phyloP scores from a whole-genome alignment of 2,329 filamentous ascomycete species.

The Cercospora sojina region DNA sequence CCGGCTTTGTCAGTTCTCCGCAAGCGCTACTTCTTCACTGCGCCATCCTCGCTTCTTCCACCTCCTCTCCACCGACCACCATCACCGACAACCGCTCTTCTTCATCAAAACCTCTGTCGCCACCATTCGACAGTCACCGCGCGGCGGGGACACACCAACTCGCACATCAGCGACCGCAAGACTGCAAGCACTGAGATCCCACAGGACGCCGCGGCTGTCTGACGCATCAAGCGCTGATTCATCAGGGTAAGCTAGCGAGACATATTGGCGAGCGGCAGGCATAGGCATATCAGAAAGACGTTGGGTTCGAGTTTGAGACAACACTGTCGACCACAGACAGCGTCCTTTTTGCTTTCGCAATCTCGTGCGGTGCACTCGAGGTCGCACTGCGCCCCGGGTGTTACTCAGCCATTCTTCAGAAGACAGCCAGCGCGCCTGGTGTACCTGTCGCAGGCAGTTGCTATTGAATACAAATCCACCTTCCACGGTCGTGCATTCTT shows the following conservation, averaged over 20 bases:
- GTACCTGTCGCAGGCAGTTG: constrained; percentile 34
- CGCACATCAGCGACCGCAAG: neutral
- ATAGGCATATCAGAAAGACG: constrained; percentile 14
- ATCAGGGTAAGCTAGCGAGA: constrained; percentile 17
- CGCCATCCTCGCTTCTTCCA: constrained; percentile 3
- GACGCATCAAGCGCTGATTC: constrained; percentile 8
- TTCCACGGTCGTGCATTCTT: constrained; percentile 31
- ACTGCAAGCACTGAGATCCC: neutral
- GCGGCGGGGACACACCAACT: neutral
- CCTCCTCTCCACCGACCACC: neutral
- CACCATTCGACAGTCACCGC: neutral
- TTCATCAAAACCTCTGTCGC: neutral
- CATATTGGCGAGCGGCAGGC: constrained; percentile 14
- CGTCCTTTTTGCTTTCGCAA: constrained; percentile 7
- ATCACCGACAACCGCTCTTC: constrained; percentile 1
- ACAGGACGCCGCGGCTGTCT: constrained; percentile 14
- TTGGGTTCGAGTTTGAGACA: constrained; percentile 7
- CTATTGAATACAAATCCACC: constrained; percentile 35
- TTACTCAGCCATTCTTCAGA: constrained; percentile 17
- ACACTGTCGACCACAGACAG: constrained; percentile 2
- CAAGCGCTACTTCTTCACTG: constrained; percentile 2
- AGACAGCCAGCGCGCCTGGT: constrained; percentile 17
- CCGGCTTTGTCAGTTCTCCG: constrained; percentile 10
- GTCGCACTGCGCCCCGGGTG: constrained; percentile 20
- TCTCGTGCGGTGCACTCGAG: constrained; percentile 22